phyloP scores from a whole-genome alignment of 1,139 yeast species.

The Kurtzmaniella quercitrusa region DNA sequence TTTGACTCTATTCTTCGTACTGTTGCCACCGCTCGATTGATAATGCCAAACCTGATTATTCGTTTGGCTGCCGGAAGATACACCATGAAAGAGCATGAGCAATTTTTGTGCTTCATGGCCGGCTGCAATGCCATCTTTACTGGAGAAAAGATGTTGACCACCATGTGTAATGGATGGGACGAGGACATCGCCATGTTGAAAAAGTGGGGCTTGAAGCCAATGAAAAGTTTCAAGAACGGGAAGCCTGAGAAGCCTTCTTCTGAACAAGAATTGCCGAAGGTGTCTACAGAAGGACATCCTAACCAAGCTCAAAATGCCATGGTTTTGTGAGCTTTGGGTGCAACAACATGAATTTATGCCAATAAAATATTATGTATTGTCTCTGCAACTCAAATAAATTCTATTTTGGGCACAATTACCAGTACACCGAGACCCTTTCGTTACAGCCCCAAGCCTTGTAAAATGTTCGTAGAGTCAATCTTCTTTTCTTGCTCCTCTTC shows the following conservation, averaged over 20 bases:
- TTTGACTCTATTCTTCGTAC: conserved; percentile 65
- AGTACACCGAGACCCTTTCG: too few relatives aligned
- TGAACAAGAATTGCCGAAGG: background rate
- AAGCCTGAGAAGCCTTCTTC: conserved; percentile 4
- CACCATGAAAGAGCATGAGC: conserved; percentile 76
- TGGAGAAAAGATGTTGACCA: conserved; percentile 77
- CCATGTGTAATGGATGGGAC: conserved; percentile 84
- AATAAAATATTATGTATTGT: conserved; percentile 8
- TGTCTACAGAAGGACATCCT: background rate
- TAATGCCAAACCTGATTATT: conserved; percentile 70
- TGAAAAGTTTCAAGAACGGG: conserved; percentile 45
- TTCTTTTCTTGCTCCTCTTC: conserved; percentile 6
- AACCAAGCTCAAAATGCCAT: background rate
- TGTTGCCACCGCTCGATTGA: conserved; percentile 68
- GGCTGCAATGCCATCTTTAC: conserved; percentile 82
- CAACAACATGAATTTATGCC: too few relatives aligned
- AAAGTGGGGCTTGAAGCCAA: conserved; percentile 70
- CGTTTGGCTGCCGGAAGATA: conserved; percentile 79
- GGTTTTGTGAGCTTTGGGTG: too few relatives aligned
- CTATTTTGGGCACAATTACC: conserved; percentile 7
- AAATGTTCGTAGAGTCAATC: conserved; percentile 9
- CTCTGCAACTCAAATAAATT: conserved; percentile 3
- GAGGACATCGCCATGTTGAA: conserved; percentile 66
- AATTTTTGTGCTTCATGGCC: conserved; percentile 68
- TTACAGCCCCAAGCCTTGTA: conserved; percentile 5